Percentiles rank a stretch among this genome's conserved stretches.
phyloP scores from a whole-genome alignment of 148 eudicot species.

The Beta vulgaris region DNA sequence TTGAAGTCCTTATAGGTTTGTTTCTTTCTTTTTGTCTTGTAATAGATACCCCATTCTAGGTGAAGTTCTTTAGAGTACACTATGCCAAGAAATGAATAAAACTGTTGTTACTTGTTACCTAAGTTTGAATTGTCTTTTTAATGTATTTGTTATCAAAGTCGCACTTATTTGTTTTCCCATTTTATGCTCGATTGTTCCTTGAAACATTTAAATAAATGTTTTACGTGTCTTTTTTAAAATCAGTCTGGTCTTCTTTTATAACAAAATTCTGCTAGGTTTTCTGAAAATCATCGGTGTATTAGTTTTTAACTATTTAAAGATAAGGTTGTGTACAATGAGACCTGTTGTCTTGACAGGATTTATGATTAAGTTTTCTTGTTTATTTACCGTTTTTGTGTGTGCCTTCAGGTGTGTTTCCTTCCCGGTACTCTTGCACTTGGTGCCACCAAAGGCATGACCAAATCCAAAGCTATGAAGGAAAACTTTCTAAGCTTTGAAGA shows the following conservation, averaged over 20 bases:
- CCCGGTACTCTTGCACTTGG: constrained; percentile 92
- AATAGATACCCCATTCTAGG: not conserved
- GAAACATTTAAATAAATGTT: too few relatives aligned
- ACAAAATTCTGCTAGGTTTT: not conserved
- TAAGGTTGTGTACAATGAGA: not conserved
- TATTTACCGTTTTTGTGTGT: constrained; percentile 7
- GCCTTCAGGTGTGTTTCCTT: constrained; percentile 73
- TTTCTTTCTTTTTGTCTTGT: not conserved
- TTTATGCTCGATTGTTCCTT: too few relatives aligned
- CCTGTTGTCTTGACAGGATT: not conserved
- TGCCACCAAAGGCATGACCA: constrained; percentile 80
- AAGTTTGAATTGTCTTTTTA: too few relatives aligned
- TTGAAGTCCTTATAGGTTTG: not conserved
- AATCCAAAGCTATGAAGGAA: constrained; percentile 62
- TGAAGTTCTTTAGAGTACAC: not conserved
- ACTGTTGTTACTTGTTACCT: too few relatives aligned
- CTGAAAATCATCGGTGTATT: not conserved
- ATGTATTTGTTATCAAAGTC: too few relatives aligned
- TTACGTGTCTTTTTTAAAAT: too few relatives aligned
- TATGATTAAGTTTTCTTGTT: not conserved
- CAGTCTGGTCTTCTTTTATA: too few relatives aligned
- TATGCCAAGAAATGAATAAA: not conserved
- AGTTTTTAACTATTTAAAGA: not conserved
- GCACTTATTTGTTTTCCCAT: too few relatives aligned
- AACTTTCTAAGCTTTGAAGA: constrained; percentile 62